Conservation (phyloP, 257 asterid species). For the Henckelia pumila region DNA sequence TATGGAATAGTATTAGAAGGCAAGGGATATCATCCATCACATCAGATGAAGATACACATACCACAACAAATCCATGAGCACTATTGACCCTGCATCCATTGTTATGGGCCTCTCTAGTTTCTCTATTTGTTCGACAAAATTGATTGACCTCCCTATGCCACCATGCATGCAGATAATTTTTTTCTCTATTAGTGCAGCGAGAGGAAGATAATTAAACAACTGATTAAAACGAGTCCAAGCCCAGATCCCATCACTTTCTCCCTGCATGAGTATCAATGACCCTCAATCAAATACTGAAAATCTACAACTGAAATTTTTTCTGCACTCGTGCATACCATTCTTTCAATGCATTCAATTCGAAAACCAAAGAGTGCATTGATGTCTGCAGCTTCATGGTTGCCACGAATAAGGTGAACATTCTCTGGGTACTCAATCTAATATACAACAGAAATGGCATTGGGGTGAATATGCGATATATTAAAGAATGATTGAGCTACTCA, state of each 20-base stretch:
- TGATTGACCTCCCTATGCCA: slow-evolving; percentile 96
- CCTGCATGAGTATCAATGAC: slow-evolving; percentile 47
- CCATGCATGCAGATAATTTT: slow-evolving; percentile 99
- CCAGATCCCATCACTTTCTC: slow-evolving; percentile 98
- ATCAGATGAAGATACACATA: slow-evolving; percentile 33
- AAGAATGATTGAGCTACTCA: not conserved
- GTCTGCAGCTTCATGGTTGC: slow-evolving; percentile 99
- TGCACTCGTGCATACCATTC: slow-evolving; percentile 67
- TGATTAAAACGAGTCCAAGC: slow-evolving; percentile 99
- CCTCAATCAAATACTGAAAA: slow-evolving; percentile 30
- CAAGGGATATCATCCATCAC: not conserved
- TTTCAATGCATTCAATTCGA: slow-evolving; percentile 97
- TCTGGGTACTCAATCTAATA: slow-evolving; percentile 91
- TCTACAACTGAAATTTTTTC: not conserved
- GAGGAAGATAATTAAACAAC: slow-evolving; percentile 90
- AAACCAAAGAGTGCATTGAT: slow-evolving; percentile 98
- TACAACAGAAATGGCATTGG: slow-evolving; percentile 26
- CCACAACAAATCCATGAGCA: slow-evolving; percentile 98
- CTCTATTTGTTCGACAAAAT: slow-evolving; percentile 92
- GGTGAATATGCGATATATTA: not conserved
- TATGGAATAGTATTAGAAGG: slow-evolving; percentile 17
- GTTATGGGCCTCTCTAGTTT: slow-evolving; percentile 98
- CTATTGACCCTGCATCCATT: slow-evolving; percentile 97
- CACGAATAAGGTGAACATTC: slow-evolving; percentile 94
- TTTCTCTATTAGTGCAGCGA: slow-evolving; percentile 97